These are phyloP conservation scores for Anastatica hierochuntica DNA, from an alignment of 345 rosid species.

Conservation along the genomic window DNA sequence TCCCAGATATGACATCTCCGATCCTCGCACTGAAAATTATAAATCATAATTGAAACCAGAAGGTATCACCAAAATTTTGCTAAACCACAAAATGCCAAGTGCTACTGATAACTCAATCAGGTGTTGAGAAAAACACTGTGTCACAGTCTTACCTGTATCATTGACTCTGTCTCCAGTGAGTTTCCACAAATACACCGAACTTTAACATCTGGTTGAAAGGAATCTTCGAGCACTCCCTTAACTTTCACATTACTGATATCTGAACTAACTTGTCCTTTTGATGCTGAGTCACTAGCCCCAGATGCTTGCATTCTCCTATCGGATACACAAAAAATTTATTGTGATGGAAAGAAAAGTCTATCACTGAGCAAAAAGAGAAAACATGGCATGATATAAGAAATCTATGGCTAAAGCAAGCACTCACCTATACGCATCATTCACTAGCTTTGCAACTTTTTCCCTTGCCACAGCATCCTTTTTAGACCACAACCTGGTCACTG, in stretches of 20 bases:
- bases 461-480: constrained; percentile 58
- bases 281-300: constrained; percentile 68
- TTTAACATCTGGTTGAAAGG: constrained; percentile 40
- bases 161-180: constrained; percentile 53
- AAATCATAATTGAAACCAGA: background rate
- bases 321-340: background rate
- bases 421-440: constrained; percentile 79
- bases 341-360: background rate
- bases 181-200: constrained; percentile 91
- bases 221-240: constrained; percentile 52
- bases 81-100: constrained; percentile 2
- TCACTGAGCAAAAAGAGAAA: no score
- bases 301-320: constrained; percentile 83
- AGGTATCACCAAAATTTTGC: background rate
- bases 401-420: background rate
- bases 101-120: background rate
- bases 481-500: constrained; percentile 47
- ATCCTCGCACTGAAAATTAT: constrained; percentile 66
- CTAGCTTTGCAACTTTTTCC: constrained; percentile 78
- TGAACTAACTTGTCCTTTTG: constrained; percentile 56
- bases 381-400: background rate
- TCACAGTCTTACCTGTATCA: constrained; percentile 46
- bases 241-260: constrained; percentile 51
- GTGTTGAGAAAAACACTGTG: background rate
- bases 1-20: constrained; percentile 69